phyloP scores from a whole-genome alignment of 345 rosid genomes.

The Draba incana region DNA sequence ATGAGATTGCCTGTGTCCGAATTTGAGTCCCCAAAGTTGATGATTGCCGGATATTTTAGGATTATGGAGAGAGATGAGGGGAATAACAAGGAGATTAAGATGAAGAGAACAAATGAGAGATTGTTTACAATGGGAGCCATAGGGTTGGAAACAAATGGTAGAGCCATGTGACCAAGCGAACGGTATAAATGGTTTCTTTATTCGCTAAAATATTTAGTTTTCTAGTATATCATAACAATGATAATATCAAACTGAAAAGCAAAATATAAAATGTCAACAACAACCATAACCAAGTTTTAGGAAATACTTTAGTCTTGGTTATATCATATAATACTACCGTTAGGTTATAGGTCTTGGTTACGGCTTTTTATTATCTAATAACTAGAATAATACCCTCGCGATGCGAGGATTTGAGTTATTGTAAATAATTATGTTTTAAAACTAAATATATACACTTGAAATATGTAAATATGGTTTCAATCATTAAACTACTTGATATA shows the following conservation, averaged over 20 bases:
- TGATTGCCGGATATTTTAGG: conserved; percentile 65
- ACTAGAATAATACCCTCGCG: too few relatives aligned
- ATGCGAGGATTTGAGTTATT: too few relatives aligned
- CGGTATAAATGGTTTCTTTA: conserved; percentile 11
- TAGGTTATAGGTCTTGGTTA: too few relatives aligned
- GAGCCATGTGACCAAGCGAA: background rate
- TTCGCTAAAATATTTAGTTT: background rate
- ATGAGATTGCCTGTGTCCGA: conserved; percentile 88
- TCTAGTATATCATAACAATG: background rate
- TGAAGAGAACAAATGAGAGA: conserved; percentile 30
- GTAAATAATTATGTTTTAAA: too few relatives aligned
- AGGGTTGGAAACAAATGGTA: conserved; percentile 1
- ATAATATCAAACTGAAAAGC: background rate
- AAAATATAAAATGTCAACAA: background rate
- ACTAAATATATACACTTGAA: too few relatives aligned
- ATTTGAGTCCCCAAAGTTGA: conserved; percentile 95
- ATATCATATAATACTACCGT: too few relatives aligned
- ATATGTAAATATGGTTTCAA: too few relatives aligned
- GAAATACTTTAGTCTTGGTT: too few relatives aligned
- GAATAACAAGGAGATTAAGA: conserved; percentile 43
- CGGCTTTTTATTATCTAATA: too few relatives aligned
- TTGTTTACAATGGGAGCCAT: conserved; percentile 35
- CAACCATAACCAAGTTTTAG: background rate
- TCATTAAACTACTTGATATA: too few relatives aligned
- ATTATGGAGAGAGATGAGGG: conserved; percentile 48